Evolutionary conservation across 352 stramenopile genomes (phyloP), one percentile per base, ranked within the genome.

Genomic region (Phytophthora rubi): DNA sequence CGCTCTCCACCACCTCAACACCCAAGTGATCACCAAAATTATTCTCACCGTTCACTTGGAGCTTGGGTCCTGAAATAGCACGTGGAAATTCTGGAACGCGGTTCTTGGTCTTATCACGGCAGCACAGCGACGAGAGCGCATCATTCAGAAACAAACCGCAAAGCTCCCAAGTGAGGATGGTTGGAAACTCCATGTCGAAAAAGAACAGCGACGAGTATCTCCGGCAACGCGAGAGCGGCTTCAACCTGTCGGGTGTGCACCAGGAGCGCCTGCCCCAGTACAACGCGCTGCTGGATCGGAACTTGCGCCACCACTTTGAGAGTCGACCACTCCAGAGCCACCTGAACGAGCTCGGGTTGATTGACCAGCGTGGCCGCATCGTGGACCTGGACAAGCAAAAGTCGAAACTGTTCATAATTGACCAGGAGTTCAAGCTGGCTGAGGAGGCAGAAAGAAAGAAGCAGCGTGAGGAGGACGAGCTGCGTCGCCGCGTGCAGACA

Each of bases 261-360:
- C 85, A 91, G 33, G 81, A 91, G 57, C 91, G 86, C 18, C 65
- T 96, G 7, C 80, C 80, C 2, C 66, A 88, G 53, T 97, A 97
- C 82, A 97, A 97, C 54, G 89, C 91, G n/a, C 80, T 97, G 13
- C 68, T 93, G 47, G 92, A 98, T 67, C 77, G 79, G 16, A 98
- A 97, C 64, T 79, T 98, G 77, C 86, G 91, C 4, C 89, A 97
- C 61, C 95, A 94, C 62, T 97, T 98, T 51, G 89, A 97, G 61
- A 96, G 78, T 54, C 86, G 79, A 1, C 75, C 71, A 6, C 77
- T 94, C 15, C 91, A 97, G 67, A 81, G 54, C 16, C 89, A 97
- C 54, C 59, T 98, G 37, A 92, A 91, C 55, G 80, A 83, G 7
- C 82, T 92, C 2, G 89, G 90, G 4, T 71, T 94, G 4, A 93